Base-by-base conservation (phyloP, 2,329 filamentous ascomycete species). In the Aspergillus clavatus region DNA sequence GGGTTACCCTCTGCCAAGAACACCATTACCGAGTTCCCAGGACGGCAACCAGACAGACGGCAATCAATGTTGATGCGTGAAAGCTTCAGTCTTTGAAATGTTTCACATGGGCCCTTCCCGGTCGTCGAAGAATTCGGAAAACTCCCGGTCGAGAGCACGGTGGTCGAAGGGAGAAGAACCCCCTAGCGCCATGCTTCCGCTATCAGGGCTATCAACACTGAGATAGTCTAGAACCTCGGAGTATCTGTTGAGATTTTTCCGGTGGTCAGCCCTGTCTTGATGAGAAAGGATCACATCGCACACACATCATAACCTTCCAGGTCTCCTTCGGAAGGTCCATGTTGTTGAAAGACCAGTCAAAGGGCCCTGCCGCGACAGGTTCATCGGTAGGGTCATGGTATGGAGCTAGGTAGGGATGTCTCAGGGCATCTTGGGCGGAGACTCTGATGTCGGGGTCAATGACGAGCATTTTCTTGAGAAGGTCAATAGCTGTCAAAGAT, bases 221-320 rank as follows among this genome's bases (percentile, higher is more conserved):
- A 97, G 93, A 72, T 95, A 97, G 70, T 97, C 90, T 59, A 97
- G 84, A 61, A 97, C 97, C 71, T 97, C 91, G 39, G 89, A 95
- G 77, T 97, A 97, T 88, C 90, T 95, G 47, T 7, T 5, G 27
- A 16, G 6, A 42, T n/a, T n/a, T 40, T 29, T 38, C 39, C 38
- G 35, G 40, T 29, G 16, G 14, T 44, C 29, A 42, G 23, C 26
- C 16, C 4, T 23, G 7, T 7, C 12, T 7, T 7, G 11, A 24
- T 10, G 11, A 16, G 7, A 14, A 21, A 12, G 23, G 23, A 24
- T n/a, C 12, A 4, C 10, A 26, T 22, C 1, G 18, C 35, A 67
- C 86, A 66, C 78, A 95, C 93, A 98, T 98, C 93, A 97, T 98
- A 66, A 97, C 95, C 76, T 97, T 98, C 93, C 93, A 98, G n/a